Evolutionary conservation across 805 yeast species (phyloP).

Genomic region (Ogataea kodamae): DNA sequence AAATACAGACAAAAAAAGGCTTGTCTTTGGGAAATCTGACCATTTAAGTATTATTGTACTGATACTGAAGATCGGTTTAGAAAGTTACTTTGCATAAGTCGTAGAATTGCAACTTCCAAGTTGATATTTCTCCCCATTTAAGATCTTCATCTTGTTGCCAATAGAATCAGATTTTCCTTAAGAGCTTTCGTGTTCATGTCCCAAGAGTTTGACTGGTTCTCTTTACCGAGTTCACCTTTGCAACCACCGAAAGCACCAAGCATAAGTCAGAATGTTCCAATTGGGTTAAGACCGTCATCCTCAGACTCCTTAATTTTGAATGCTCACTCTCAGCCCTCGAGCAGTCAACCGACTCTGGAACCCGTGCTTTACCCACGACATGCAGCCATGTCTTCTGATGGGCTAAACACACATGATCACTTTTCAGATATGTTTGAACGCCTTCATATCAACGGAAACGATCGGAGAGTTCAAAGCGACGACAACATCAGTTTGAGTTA

Average conservation of each 20-base stretch:
- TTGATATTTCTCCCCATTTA: no score
- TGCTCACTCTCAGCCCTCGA: slow-evolving; percentile 6
- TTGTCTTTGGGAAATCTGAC: slow-evolving; percentile 1
- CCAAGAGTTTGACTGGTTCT: slow-evolving; percentile 24
- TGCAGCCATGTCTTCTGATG: slow-evolving; percentile 4
- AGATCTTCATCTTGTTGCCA: no score
- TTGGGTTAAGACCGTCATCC: slow-evolving; percentile 33
- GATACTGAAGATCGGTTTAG: no score
- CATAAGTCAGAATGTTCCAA: no score
- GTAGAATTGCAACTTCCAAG: no score
- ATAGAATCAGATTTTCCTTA: no score
- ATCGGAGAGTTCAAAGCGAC: slow-evolving; percentile 20
- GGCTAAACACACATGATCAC: slow-evolving; percentile 14
- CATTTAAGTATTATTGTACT: no score
- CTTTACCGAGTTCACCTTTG: slow-evolving; percentile 25
- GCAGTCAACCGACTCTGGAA: not conserved
- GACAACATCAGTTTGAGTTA: slow-evolving; percentile 19
- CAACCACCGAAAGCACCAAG: no score
- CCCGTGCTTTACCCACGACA: slow-evolving; percentile 3
- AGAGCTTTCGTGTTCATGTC: no score
- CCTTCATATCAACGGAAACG: slow-evolving; percentile 17
- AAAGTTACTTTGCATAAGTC: no score
- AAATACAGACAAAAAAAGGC: slow-evolving; percentile 3
- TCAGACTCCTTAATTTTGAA: slow-evolving; percentile 12
- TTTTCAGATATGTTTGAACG: slow-evolving; percentile 23